Conservation (phyloP, 2,329 filamentous ascomycete genomes). For the Ilyonectria robusta region DNA sequence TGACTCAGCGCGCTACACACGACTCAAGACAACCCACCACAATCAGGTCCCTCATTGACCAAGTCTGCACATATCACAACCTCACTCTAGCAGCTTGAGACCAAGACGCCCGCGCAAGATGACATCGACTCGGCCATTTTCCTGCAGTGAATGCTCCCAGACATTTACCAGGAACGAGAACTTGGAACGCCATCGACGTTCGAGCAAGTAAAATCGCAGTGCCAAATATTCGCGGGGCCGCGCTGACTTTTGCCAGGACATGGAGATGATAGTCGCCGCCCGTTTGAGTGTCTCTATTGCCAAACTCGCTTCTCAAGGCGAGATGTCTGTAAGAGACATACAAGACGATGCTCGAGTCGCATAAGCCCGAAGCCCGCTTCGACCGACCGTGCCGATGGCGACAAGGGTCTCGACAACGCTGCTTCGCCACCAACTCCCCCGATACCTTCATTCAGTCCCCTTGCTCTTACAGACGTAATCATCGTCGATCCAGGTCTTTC, state of each 20-base stretch:
- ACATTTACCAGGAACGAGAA: conserved; percentile 36
- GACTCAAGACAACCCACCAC: conserved; percentile 1
- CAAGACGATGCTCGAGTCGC: conserved; percentile 30
- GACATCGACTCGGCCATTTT: conserved; percentile 8
- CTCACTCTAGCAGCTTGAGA: not conserved
- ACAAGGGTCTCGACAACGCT: not conserved
- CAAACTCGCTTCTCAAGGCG: conserved; percentile 36
- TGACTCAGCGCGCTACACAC: not conserved
- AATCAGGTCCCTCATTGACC: not conserved
- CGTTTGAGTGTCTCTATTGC: conserved; percentile 38
- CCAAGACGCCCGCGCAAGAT: not conserved
- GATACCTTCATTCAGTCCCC: not conserved
- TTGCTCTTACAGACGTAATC: not conserved
- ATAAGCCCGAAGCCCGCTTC: not conserved
- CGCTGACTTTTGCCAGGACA: conserved; percentile 33
- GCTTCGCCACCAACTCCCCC: conserved; percentile 4
- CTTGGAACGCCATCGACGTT: conserved; percentile 40
- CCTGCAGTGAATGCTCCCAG: conserved; percentile 7
- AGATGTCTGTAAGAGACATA: conserved; percentile 40
- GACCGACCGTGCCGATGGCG: not conserved
- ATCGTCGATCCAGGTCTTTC: not conserved
- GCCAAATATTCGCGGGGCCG: not conserved
- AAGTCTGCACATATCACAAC: not conserved
- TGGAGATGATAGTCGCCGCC: conserved; percentile 33
- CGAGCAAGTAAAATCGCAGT: conserved; percentile 26